A percentile compares a stretch with the other conserved stretches of the same genome.
phyloP scores from a whole-genome alignment of 768 basidiomycete species.

The Lactarius quietus region DNA sequence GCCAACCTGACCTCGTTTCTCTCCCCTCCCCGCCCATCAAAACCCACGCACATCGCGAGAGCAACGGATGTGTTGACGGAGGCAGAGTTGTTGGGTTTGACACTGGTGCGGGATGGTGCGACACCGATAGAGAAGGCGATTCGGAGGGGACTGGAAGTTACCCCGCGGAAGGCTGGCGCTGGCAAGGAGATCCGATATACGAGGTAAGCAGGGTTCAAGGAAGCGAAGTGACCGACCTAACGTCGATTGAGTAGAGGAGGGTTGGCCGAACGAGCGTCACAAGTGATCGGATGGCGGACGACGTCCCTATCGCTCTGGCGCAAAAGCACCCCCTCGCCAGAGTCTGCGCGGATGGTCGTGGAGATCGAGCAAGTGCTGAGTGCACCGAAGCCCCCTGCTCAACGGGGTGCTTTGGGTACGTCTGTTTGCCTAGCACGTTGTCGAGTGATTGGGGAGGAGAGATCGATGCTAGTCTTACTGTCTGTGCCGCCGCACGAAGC shows the following conservation, averaged over 20 bases:
- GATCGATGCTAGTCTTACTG: slow-evolving; percentile 5
- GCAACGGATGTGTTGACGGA: slow-evolving; percentile 53
- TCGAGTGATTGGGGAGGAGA: background rate
- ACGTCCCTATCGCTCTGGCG: slow-evolving; percentile 20
- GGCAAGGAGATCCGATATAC: slow-evolving; percentile 43
- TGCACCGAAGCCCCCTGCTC: slow-evolving; percentile 6
- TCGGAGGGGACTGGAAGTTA: slow-evolving; percentile 52
- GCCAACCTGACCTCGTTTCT: slow-evolving; percentile 6
- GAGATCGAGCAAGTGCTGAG: slow-evolving; percentile 14
- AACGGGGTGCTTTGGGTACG: slow-evolving; percentile 3
- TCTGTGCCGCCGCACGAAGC: slow-evolving; percentile 12
- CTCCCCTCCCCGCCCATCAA: slow-evolving; percentile 25
- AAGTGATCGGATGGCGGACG: slow-evolving; percentile 6
- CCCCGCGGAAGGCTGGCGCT: slow-evolving; percentile 49
- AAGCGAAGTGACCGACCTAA: background rate
- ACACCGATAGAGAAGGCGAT: slow-evolving; percentile 38
- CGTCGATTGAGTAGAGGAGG: slow-evolving; percentile 14
- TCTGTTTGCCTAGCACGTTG: slow-evolving; percentile 19
- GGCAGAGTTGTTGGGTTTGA: slow-evolving; percentile 50
- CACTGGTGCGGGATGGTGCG: slow-evolving; percentile 46
- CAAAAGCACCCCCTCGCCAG: slow-evolving; percentile 12
- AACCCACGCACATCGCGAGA: slow-evolving; percentile 50
- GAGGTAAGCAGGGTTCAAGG: slow-evolving; percentile 39
- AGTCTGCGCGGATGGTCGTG: slow-evolving; percentile 15
- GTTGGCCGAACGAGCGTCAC: slow-evolving; percentile 20